Conservation (phyloP, 352 stramenopile genomes). For the Pythium chondricola region DNA sequence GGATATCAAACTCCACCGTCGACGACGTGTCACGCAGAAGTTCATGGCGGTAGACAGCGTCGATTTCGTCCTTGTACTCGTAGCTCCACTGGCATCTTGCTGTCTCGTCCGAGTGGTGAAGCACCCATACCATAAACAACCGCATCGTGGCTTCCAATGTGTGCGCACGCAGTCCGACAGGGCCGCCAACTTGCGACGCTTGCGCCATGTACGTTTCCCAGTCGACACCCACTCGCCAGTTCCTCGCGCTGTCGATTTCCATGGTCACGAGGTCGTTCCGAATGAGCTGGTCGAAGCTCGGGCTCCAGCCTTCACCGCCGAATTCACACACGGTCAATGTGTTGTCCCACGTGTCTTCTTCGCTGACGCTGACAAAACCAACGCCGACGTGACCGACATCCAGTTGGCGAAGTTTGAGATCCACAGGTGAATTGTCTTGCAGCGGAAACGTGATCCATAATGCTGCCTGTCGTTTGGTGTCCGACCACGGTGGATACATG, state of each 20-base stretch:
- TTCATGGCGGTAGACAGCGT: constrained; percentile 34
- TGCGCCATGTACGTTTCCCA: constrained; percentile 27
- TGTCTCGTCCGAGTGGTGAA: constrained; percentile 20
- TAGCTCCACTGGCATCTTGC: constrained; percentile 25
- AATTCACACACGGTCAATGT: constrained; percentile 11
- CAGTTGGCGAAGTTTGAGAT: not conserved
- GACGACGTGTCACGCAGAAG: too few relatives aligned
- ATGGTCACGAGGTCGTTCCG: constrained; percentile 25
- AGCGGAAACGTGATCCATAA: too few relatives aligned
- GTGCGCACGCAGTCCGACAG: constrained; percentile 1
- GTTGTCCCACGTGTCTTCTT: not conserved
- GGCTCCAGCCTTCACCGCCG: constrained; percentile 16
- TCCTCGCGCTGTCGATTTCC: constrained; percentile 21
- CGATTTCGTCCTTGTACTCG: constrained; percentile 47
- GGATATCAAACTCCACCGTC: constrained; percentile 32
- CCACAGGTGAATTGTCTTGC: not conserved
- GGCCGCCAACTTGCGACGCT: constrained; percentile 1
- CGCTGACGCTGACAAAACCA: not conserved
- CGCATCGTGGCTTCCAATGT: constrained; percentile 25
- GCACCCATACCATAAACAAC: constrained; percentile 53
- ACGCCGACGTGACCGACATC: not conserved
- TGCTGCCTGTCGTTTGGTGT: too few relatives aligned
- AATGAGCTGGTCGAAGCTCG: not conserved
- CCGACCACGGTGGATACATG: constrained; percentile 2
- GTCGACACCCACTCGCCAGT: constrained; percentile 27